Conservation (phyloP, 768 basidiomycete species). For the Heimioporus sp. region DNA sequence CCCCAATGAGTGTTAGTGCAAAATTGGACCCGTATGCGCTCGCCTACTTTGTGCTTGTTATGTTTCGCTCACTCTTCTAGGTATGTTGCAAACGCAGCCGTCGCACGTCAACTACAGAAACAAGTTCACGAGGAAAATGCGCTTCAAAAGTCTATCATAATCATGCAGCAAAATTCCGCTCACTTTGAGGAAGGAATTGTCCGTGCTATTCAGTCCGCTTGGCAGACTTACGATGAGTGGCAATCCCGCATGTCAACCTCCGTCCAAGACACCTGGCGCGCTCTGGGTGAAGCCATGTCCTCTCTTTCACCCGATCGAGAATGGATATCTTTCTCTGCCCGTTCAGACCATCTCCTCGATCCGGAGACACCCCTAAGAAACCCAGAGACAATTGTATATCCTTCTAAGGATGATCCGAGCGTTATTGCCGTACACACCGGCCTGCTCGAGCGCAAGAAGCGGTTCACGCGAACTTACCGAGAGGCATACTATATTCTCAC, state of each 20-base stretch:
- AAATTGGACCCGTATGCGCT: conserved; percentile 29
- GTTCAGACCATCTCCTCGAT: conserved; percentile 92
- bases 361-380: conserved; percentile 94
- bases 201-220: conserved; percentile 91
- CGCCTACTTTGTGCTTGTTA: neutral
- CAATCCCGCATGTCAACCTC: conserved; percentile 72
- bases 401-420: conserved; percentile 85
- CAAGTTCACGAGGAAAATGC: conserved; percentile 98
- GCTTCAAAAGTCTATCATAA: conserved; percentile 94
- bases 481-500: conserved; percentile 93
- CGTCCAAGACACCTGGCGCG: conserved; percentile 73
- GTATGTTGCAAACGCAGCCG: conserved; percentile 68
- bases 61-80: conserved; percentile 29
- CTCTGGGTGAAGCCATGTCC: conserved; percentile 71
- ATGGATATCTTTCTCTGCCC: conserved; percentile 94
- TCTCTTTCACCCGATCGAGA: conserved; percentile 83
- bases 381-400: conserved; percentile 75
- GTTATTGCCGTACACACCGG: conserved; percentile 88
- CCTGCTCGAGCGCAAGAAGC: conserved; percentile 91
- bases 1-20: conserved; percentile 79
- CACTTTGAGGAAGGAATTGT: conserved; percentile 98
- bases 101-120: conserved; percentile 77
- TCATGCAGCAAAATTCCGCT: conserved; percentile 97
- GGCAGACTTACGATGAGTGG: conserved; percentile 97
- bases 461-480: conserved; percentile 82